These are phyloP conservation scores for Verbena officinalis DNA, from an alignment of 257 asterid genomes.

Conservation along the genomic window DNA sequence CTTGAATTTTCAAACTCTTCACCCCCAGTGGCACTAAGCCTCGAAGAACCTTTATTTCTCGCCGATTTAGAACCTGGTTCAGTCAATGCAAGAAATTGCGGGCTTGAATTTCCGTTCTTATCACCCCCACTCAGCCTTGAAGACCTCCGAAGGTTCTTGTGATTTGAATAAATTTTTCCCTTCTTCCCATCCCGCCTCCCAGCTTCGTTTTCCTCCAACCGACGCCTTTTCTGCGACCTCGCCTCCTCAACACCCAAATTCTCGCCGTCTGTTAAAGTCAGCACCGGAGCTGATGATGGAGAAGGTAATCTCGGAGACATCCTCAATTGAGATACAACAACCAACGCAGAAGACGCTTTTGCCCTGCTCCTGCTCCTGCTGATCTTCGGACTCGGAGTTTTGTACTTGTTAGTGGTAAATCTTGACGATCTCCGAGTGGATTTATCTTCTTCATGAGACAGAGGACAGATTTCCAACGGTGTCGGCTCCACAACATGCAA, in stretches of 20 bases:
- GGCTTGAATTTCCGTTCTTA: constrained; percentile 25
- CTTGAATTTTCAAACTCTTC: constrained; percentile 25
- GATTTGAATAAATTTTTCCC: constrained; percentile 20
- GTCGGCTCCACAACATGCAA: constrained; percentile 41
- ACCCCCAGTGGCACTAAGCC: constrained; percentile 35
- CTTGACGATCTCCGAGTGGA: constrained; percentile 48
- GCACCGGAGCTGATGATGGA: constrained; percentile 26
- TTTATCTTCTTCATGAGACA: constrained; percentile 8
- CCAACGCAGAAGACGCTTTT: constrained; percentile 28
- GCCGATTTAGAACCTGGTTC: constrained; percentile 28
- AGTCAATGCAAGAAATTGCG: constrained; percentile 32
- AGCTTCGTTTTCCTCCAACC: constrained; percentile 21
- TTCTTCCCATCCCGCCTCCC: constrained; percentile 30
- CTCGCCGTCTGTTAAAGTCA: constrained; percentile 21
- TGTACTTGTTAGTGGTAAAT: constrained; percentile 38
- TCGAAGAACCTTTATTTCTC: constrained; percentile 24
- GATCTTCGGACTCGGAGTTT: constrained; percentile 17
- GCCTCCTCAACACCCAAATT: constrained; percentile 22
- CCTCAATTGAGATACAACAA: constrained; percentile 21
- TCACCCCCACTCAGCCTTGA: constrained; percentile 30
- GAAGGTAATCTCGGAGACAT: constrained; percentile 27
- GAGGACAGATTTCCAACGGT: constrained; percentile 35
- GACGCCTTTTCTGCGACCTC: constrained; percentile 35
- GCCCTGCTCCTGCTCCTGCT: not conserved
- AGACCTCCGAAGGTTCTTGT: constrained; percentile 29